Evolutionary conservation across 805 yeast species (phyloP), one percentile per base, ranked within the genome.

Genomic region (Cyberlindnera meyerae): DNA sequence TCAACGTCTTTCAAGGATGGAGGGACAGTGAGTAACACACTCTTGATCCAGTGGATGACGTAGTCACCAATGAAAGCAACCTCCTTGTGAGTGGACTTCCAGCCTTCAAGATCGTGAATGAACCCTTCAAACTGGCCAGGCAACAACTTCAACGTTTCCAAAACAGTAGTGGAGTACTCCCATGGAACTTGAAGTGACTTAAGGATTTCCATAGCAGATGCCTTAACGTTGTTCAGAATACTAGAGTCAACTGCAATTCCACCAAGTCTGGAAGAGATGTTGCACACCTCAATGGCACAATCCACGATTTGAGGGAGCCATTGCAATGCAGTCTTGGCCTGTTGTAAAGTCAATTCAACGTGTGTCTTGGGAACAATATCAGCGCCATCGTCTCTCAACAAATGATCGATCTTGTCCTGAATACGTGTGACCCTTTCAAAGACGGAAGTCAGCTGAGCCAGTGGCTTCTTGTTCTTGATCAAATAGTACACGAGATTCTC

Each of bases 401-500:
- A 58, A 12, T 45, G 40, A 27, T 55, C 61, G 15, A 61, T 22
- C 11, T 47, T 42, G 0, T 31, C 13, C 17, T 59, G 47, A 7
- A 58, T 34, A 1, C 24, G 22, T 4, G 43, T 47, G 15, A 62
- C 31, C 18, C 40, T 43, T 4, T 41, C 35, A 28, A 44, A 54
- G 5, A 47, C 40, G 1, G 33, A 15, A 8, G 61, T 47, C 8
- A 62, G 31, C 11, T 58, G 56, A 2, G 50, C 42, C 22, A 82
- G 45, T 1, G 80, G 73, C 12, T 62, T 58, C 47, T 86, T 70
- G 17, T 69, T 63, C 3, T 73, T 67, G 13, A 82, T 63, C 43
- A 88, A 58, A 2, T 74, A 63, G 39, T 70, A 73, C 4, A 88
- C 56, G 33, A 86, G 55, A 55, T 86, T 80, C 51, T 90, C 97